These are phyloP conservation scores for Stromatinia cepivora DNA, from an alignment of 2,329 filamentous ascomycete genomes.

Conservation along the genomic window DNA sequence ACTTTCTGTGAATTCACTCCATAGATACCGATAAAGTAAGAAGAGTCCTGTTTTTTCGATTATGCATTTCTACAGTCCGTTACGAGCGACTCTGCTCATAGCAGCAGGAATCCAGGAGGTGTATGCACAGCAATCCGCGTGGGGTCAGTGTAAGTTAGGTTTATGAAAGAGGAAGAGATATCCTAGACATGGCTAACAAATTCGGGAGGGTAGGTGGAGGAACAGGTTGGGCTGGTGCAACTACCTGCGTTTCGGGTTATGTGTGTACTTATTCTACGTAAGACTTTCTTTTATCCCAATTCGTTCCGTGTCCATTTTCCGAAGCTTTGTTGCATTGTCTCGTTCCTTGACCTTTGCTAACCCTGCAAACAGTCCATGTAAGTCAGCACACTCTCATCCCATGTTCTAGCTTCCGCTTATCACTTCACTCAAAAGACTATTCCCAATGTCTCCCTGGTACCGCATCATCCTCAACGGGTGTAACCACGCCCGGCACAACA, in stretches of 20 bases:
- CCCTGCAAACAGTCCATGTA: conserved; percentile 14
- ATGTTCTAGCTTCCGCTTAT: neutral
- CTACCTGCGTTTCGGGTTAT: conserved; percentile 35
- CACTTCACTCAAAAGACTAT: conserved; percentile 13
- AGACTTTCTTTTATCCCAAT: neutral
- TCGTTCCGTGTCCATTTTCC: neutral
- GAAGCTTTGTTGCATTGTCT: neutral
- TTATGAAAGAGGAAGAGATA: neutral
- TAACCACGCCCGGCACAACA: conserved; percentile 22
- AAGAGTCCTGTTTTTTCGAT: neutral
- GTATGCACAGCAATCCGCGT: conserved; percentile 31
- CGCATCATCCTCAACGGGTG: conserved; percentile 28
- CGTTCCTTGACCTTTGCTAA: neutral
- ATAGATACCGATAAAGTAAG: neutral
- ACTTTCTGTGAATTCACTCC: neutral
- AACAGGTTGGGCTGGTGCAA: conserved; percentile 32
- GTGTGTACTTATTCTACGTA: conserved; percentile 38
- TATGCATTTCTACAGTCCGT: neutral
- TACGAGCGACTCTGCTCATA: conserved; percentile 8
- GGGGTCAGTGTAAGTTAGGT: conserved; percentile 22
- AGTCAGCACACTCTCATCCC: conserved; percentile 34
- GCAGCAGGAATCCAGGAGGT: conserved; percentile 19
- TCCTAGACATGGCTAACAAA: neutral
- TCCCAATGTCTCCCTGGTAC: conserved; percentile 45
- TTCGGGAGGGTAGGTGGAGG: conserved; percentile 32